Evolutionary conservation across 2,329 filamentous ascomycete species (phyloP).

Genomic region (Whalleya microplaca): DNA sequence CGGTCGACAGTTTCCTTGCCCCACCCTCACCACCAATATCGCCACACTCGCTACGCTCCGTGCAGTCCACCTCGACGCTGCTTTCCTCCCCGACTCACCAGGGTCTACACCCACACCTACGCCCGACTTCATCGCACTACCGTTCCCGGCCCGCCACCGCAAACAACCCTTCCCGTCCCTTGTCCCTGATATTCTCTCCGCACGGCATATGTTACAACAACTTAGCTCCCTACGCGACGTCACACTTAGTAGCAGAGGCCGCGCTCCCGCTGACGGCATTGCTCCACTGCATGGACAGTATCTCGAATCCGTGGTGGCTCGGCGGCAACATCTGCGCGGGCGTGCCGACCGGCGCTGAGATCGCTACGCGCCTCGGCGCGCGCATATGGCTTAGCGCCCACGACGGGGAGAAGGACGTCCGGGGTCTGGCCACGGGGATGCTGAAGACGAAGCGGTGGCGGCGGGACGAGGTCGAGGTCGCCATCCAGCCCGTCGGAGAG

Average conservation of each 20-base stretch:
- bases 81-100: slow-evolving; percentile 30
- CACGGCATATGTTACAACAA: slow-evolving; percentile 61
- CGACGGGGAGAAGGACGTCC: slow-evolving; percentile 61
- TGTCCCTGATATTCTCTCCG: slow-evolving; percentile 68
- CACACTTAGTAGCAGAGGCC: slow-evolving; percentile 58
- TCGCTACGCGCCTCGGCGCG: slow-evolving; percentile 57
- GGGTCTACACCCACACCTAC: slow-evolving; percentile 6
- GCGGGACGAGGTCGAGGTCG: slow-evolving; percentile 48
- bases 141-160: slow-evolving; percentile 24
- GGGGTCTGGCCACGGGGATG: slow-evolving; percentile 54
- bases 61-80: slow-evolving; percentile 42
- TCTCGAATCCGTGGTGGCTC: slow-evolving; percentile 64
- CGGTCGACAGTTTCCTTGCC: slow-evolving; percentile 27
- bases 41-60: slow-evolving; percentile 40
- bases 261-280: slow-evolving; percentile 66
- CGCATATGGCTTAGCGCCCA: slow-evolving; percentile 65
- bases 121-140: slow-evolving; percentile 6
- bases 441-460: slow-evolving; percentile 51
- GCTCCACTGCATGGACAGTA: slow-evolving; percentile 65
- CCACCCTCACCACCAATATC: slow-evolving; percentile 44
- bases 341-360: slow-evolving; percentile 59
- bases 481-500: slow-evolving; percentile 19
- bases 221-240: slow-evolving; percentile 58
- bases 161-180: slow-evolving; percentile 39
- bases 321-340: slow-evolving; percentile 63